phyloP scores from a whole-genome alignment of 2,329 filamentous ascomycete species.

The Lachnellula cervina region DNA sequence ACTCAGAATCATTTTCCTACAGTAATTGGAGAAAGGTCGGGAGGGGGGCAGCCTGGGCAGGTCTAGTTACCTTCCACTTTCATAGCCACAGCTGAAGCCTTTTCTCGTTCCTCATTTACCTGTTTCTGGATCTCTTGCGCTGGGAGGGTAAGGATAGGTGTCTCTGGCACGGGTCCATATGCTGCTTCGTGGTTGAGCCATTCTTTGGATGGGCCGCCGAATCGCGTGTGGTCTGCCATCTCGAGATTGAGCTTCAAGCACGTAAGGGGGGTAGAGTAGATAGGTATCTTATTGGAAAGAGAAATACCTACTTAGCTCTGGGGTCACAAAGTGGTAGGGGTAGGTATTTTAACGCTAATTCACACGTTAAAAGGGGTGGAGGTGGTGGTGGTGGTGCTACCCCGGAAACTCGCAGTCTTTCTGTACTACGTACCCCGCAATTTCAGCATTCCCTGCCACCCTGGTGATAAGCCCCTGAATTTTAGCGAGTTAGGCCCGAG shows the following conservation, averaged over 20 bases:
- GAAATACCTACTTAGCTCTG: too few species aligned
- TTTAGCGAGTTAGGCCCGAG: too few species aligned
- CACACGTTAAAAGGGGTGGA: too few species aligned
- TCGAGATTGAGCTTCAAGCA: neutral
- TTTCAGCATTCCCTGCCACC: too few species aligned
- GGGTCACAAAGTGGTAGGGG: too few species aligned
- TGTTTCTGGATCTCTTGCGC: slow-evolving; percentile 12
- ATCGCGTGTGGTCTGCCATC: slow-evolving; percentile 37
- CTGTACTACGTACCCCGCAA: too few species aligned
- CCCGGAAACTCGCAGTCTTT: too few species aligned
- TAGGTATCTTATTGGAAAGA: neutral
- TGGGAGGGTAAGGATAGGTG: slow-evolving; percentile 23
- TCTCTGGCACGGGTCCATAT: slow-evolving; percentile 25
- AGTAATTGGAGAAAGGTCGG: neutral
- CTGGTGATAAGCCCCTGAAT: too few species aligned
- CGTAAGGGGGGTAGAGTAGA: neutral
- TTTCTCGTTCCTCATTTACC: slow-evolving; percentile 34
- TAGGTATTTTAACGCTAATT: too few species aligned
- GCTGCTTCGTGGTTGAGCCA: slow-evolving; percentile 38
- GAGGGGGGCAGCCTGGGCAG: neutral
- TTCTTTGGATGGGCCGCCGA: slow-evolving; percentile 38
- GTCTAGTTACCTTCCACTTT: slow-evolving; percentile 22
- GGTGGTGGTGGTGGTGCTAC: too few species aligned
- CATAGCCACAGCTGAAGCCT: slow-evolving; percentile 30
- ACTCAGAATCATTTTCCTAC: too few species aligned